Evolutionary conservation across 176 grass and related monocot species (phyloP).

Genomic region (Bonia amplexicaulis): DNA sequence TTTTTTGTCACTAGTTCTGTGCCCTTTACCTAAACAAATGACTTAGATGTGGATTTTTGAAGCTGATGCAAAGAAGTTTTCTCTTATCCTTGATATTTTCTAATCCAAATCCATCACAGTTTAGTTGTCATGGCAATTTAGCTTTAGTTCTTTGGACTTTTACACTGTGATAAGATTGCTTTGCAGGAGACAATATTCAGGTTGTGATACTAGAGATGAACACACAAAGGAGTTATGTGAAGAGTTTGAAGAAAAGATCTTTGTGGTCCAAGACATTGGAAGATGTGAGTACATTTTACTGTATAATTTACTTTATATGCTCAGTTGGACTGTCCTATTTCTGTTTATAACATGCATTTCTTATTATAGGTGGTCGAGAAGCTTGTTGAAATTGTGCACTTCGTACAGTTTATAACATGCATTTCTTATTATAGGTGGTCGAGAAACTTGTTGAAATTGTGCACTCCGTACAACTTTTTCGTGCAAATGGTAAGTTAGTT

Average conservation of each 20-base stretch:
- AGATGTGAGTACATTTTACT: conserved; percentile 47
- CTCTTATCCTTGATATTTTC: not conserved
- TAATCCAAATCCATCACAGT: not conserved
- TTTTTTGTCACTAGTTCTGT: not conserved
- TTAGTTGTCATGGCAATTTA: not conserved
- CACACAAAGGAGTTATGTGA: conserved; percentile 80
- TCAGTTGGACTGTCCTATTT: not conserved
- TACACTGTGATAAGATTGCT: not conserved
- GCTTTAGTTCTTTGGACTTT: not conserved
- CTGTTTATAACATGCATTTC: conserved; percentile 24
- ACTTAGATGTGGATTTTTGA: not conserved
- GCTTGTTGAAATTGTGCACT: conserved; percentile 89
- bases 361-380: conserved; percentile 74
- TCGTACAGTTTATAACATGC: conserved; percentile 14
- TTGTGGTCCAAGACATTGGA: conserved; percentile 88
- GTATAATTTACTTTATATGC: conserved; percentile 11
- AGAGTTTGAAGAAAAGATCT: conserved; percentile 92
- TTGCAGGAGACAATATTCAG: conserved; percentile 64
- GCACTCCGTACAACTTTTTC: conserved; percentile 14
- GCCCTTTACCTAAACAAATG: not conserved
- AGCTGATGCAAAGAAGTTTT: not conserved
- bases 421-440: conserved; percentile 57
- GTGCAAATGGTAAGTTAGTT: too few relatives aligned
- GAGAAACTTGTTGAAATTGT: conserved; percentile 85
- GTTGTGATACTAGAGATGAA: conserved; percentile 78